A percentile compares a stretch with the other conserved stretches of the same genome.
phyloP scores from a whole-genome alignment of 345 rosid genomes.

The Citrus glauca region DNA sequence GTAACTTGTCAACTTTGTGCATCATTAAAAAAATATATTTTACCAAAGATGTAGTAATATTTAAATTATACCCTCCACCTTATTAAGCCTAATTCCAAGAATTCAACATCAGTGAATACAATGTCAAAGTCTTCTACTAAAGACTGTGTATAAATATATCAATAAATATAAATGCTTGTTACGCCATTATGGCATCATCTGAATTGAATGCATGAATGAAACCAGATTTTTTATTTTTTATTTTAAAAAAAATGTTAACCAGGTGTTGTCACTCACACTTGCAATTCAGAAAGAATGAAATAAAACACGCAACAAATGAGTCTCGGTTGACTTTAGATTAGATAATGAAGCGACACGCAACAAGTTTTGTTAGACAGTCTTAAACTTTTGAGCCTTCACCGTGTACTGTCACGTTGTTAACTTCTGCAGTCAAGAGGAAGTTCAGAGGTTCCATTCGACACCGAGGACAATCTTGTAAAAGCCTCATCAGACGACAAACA shows the following conservation, averaged over 20 bases:
- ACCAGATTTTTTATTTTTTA: too few species aligned
- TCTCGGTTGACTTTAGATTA: background rate
- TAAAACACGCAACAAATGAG: background rate
- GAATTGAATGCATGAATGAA: too few species aligned
- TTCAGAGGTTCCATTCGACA: background rate
- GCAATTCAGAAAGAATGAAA: background rate
- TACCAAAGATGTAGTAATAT: too few species aligned
- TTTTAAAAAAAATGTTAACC: too few species aligned
- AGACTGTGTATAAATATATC: background rate
- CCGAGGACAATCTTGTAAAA: background rate
- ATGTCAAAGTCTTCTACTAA: background rate
- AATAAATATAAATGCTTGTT: background rate
- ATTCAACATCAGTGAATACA: background rate
- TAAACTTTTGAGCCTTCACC: background rate
- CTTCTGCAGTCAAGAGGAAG: background rate
- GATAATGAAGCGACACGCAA: background rate
- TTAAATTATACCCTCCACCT: too few species aligned
- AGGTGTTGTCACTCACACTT: background rate
- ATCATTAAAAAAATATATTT: too few species aligned
- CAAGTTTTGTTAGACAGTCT: background rate
- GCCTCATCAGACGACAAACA: too few species aligned
- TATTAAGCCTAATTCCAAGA: background rate
- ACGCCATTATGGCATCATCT: background rate
- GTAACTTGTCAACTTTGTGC: too few species aligned
- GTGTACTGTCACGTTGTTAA: background rate